Percentiles rank a stretch among this genome's conserved stretches.
phyloP scores from a whole-genome alignment of 257 asterid species.

The Solanum pinnatisectum region DNA sequence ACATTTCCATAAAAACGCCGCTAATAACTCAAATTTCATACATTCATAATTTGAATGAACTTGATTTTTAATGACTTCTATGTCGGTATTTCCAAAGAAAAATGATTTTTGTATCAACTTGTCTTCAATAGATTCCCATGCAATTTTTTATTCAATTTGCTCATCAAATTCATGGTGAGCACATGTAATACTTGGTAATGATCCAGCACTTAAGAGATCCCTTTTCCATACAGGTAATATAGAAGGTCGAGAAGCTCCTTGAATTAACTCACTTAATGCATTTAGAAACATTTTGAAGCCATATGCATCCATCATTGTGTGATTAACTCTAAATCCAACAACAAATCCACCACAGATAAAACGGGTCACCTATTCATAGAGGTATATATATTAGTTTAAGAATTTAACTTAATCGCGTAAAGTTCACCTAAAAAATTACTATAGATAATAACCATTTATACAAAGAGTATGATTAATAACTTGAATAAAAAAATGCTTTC shows the following conservation, averaged over 20 bases:
- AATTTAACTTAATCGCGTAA: too few relatives aligned
- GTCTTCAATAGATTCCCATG: not conserved
- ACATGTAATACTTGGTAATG: not conserved
- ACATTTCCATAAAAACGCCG: not conserved
- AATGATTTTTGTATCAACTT: not conserved
- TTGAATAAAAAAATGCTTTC: too few relatives aligned
- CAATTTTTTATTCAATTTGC: not conserved
- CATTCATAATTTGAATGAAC: not conserved
- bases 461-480: too few relatives aligned
- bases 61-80: not conserved
- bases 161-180: conserved; percentile 10
- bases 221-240: conserved; percentile 17
- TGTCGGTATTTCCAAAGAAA: conserved; percentile 7
- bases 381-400: too few relatives aligned
- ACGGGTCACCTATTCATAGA: not conserved
- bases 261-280: not conserved
- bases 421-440: too few relatives aligned
- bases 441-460: too few relatives aligned
- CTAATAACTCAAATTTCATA: not conserved
- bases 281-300: conserved; percentile 1
- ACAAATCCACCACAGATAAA: conserved; percentile 6
- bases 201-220: not conserved
- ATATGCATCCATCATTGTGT: conserved; percentile 6
- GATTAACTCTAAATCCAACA: conserved; percentile 3
- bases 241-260: conserved; percentile 1